A percentile compares a stretch with the other conserved stretches of the same genome.
Evolutionary conservation across 2,329 filamentous ascomycete genomes (phyloP).

Genomic region (Epichloe bromicola): DNA sequence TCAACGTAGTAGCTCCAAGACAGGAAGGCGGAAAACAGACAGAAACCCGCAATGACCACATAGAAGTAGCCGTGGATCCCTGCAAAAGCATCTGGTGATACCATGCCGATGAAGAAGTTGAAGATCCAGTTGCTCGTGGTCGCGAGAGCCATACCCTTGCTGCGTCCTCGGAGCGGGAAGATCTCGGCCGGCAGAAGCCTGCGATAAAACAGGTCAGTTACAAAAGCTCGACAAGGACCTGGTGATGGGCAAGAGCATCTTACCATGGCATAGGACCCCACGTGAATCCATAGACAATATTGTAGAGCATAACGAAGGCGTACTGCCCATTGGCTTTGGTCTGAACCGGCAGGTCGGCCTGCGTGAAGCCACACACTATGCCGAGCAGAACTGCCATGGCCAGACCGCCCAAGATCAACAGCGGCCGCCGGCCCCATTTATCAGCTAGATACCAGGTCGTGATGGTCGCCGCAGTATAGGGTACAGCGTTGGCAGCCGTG

Average conservation of each 20-base stretch:
- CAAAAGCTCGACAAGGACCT: too few relatives aligned
- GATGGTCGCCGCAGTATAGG: slow-evolving; percentile 26
- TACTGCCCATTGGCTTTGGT: slow-evolving; percentile 23
- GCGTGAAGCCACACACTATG: slow-evolving; percentile 25
- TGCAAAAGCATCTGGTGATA: slow-evolving; percentile 27
- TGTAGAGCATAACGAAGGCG: slow-evolving; percentile 25
- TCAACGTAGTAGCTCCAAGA: slow-evolving; percentile 28
- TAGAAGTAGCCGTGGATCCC: slow-evolving; percentile 30
- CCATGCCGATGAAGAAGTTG: slow-evolving; percentile 21
- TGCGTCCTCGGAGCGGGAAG: slow-evolving; percentile 23
- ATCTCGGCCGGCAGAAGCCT: slow-evolving; percentile 19
- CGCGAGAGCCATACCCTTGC: slow-evolving; percentile 26
- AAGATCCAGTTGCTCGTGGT: slow-evolving; percentile 25
- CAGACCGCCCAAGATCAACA: slow-evolving; percentile 17
- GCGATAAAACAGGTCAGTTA: too few relatives aligned
- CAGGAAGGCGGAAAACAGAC: slow-evolving; percentile 19
- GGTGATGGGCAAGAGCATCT: neutral
- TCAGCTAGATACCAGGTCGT: slow-evolving; percentile 27
- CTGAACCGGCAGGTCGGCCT: slow-evolving; percentile 16
- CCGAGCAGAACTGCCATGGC: slow-evolving; percentile 11
- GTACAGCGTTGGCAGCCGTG: slow-evolving; percentile 25
- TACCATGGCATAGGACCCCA: slow-evolving; percentile 25
- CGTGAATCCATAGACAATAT: slow-evolving; percentile 12
- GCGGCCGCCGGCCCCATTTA: slow-evolving; percentile 25
- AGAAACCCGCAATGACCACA: slow-evolving; percentile 27